phyloP scores from a whole-genome alignment of 2,329 filamentous ascomycete genomes.

The Penicillium sp. region DNA sequence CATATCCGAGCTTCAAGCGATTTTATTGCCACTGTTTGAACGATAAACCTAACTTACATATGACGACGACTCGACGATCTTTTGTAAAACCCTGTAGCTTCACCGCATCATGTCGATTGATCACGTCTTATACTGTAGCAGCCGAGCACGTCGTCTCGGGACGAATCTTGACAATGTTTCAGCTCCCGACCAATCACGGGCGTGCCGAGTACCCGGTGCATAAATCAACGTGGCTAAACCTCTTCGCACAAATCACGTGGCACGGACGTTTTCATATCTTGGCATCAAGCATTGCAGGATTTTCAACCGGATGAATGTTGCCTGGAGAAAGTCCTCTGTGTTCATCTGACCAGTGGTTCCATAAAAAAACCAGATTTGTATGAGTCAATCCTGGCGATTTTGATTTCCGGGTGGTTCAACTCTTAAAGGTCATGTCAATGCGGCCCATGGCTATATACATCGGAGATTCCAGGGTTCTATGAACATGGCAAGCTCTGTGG shows the following conservation, averaged over 20 bases:
- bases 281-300: neutral
- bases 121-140: neutral
- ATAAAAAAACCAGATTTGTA: neutral
- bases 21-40: neutral
- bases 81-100: neutral
- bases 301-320: neutral
- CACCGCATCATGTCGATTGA: neutral
- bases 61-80: neutral
- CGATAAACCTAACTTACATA: neutral
- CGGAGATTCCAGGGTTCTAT: neutral
- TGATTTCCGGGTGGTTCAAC: neutral
- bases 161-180: neutral
- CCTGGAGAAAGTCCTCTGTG: neutral
- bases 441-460: neutral
- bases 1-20: no score
- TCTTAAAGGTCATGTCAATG: neutral
- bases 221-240: conserved; percentile 10
- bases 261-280: conserved; percentile 3
- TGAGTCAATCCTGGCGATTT: neutral
- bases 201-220: conserved; percentile 21
- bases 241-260: conserved; percentile 10
- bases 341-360: neutral
- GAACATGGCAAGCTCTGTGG: neutral
- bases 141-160: neutral
- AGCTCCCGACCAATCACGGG: conserved; percentile 8